These are phyloP conservation scores for Musa itinerans DNA, from an alignment of 176 grass and related monocot genomes.

Conservation along the genomic window DNA sequence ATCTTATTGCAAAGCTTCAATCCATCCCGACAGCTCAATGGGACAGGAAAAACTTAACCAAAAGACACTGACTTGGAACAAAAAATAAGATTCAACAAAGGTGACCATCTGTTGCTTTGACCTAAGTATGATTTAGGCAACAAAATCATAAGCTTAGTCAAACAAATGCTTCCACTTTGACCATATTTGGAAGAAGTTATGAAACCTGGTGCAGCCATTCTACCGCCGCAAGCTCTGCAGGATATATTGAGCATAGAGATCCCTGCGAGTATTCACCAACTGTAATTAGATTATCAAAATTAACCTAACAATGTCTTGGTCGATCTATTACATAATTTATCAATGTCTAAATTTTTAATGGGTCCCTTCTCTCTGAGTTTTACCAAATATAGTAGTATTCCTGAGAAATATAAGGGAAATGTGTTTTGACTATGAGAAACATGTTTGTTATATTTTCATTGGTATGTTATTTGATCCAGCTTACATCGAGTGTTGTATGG, in stretches of 20 bases:
- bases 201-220: background rate
- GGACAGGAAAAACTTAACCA: too few relatives aligned
- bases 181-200: background rate
- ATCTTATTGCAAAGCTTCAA: too few relatives aligned
- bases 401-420: too few relatives aligned
- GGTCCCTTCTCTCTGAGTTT: background rate
- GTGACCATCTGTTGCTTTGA: background rate
- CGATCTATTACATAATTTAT: background rate
- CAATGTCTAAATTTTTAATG: background rate
- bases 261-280: constrained; percentile 17
- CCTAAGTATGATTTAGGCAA: background rate
- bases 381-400: too few relatives aligned
- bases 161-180: background rate
- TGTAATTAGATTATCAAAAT: background rate
- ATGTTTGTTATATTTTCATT: too few relatives aligned
- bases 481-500: constrained; percentile 63
- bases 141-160: background rate
- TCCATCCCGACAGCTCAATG: too few relatives aligned
- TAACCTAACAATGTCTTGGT: background rate
- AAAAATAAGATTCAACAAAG: background rate
- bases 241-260: constrained; percentile 50
- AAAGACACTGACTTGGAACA: background rate
- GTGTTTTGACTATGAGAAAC: too few relatives aligned
- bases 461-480: background rate
- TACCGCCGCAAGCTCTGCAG: constrained; percentile 48